Percentiles rank a stretch among this genome's conserved stretches.
Evolutionary conservation across 805 yeast species (phyloP).

Genomic region (Suhomyces faveliae): DNA sequence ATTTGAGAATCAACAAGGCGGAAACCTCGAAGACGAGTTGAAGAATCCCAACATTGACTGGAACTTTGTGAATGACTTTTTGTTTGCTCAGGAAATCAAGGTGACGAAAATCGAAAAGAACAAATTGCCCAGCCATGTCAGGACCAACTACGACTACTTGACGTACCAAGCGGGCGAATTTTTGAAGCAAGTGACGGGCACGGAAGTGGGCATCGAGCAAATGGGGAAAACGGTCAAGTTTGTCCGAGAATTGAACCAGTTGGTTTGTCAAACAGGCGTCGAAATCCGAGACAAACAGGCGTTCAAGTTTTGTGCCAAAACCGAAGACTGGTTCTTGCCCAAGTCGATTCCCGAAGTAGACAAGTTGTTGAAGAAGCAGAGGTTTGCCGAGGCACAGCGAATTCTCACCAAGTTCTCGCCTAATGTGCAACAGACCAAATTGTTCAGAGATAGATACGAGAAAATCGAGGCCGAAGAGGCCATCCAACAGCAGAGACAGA

Average conservation of each 20-base stretch:
- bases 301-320: slow-evolving; percentile 22
- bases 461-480: slow-evolving; percentile 24
- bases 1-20: slow-evolving; percentile 22
- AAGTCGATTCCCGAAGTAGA: slow-evolving; percentile 36
- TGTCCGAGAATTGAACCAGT: slow-evolving; percentile 31
- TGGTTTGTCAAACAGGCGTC: slow-evolving; percentile 42
- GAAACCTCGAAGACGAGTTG: slow-evolving; percentile 9
- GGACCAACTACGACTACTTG: slow-evolving; percentile 45
- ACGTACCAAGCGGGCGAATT: slow-evolving; percentile 34
- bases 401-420: slow-evolving; percentile 32
- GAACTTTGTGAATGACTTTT: slow-evolving; percentile 19
- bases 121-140: slow-evolving; percentile 28
- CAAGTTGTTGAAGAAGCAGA: slow-evolving; percentile 28
- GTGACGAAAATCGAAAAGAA: slow-evolving; percentile 27
- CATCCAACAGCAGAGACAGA: slow-evolving; percentile 35
- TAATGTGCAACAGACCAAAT: slow-evolving; percentile 38
- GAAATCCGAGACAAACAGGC: slow-evolving; percentile 23
- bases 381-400: slow-evolving; percentile 39
- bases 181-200: slow-evolving; percentile 13
- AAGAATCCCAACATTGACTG: slow-evolving; percentile 23
- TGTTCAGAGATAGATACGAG: slow-evolving; percentile 33
- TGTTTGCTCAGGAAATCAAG: slow-evolving; percentile 27
- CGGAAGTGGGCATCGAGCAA: neutral
- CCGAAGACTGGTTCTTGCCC: slow-evolving; percentile 37
- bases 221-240: slow-evolving; percentile 15